Evolutionary conservation across 2,329 filamentous ascomycete genomes (phyloP).

Genomic region (Grosmannia clavigera): DNA sequence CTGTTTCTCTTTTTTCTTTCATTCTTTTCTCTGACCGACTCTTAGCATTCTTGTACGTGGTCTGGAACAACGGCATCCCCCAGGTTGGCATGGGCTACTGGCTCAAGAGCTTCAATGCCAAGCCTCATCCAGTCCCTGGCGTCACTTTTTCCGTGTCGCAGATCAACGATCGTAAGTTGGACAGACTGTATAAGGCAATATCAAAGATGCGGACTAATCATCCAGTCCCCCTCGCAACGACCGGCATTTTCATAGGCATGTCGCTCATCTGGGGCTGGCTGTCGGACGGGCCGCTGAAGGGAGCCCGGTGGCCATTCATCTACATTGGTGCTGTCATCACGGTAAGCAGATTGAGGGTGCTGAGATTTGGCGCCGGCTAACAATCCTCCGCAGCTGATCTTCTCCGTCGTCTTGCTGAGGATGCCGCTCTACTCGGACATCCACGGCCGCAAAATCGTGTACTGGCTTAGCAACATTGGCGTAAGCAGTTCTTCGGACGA

Average conservation of each 20-base stretch:
- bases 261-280: conserved; percentile 24
- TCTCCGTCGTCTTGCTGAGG: conserved; percentile 19
- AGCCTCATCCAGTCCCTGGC: conserved; percentile 23
- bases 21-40: background rate
- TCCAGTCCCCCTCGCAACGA: conserved; percentile 9
- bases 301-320: conserved; percentile 26
- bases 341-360: conserved; percentile 12
- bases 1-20: background rate
- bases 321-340: conserved; percentile 22
- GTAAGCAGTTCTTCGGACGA: conserved; percentile 11
- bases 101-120: conserved; percentile 26
- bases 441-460: conserved; percentile 22
- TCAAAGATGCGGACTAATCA: conserved; percentile 13
- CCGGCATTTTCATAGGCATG: conserved; percentile 23
- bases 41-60: conserved; percentile 17
- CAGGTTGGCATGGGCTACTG: conserved; percentile 28
- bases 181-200: background rate
- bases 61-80: conserved; percentile 25
- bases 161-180: conserved; percentile 22
- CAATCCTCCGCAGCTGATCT: conserved; percentile 15
- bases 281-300: conserved; percentile 21
- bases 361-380: background rate
- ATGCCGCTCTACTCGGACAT: conserved; percentile 25
- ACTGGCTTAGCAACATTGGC: conserved; percentile 24
- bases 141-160: conserved; percentile 19